phyloP scores from a whole-genome alignment of 208 protist species.

The Acanthamoeba royreba region DNA sequence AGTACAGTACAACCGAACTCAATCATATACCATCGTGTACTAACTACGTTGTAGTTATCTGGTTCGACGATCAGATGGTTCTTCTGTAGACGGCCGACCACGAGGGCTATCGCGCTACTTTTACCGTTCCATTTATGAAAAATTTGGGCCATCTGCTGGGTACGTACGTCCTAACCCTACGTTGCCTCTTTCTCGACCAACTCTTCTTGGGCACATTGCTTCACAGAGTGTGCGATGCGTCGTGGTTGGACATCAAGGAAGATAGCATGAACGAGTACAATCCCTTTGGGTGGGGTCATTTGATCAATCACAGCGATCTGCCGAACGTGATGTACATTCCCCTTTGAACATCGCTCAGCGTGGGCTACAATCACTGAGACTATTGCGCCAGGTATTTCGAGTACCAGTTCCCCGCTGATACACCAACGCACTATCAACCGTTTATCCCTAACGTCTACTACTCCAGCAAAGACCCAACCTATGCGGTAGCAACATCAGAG shows the following conservation, averaged over 20 bases:
- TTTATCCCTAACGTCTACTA: conserved; percentile 9
- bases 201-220: neutral
- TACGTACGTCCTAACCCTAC: too few species aligned
- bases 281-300: neutral
- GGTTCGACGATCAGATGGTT: neutral
- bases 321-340: conserved; percentile 30
- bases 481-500: neutral
- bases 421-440: neutral
- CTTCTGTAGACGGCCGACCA: neutral
- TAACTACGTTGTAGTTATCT: neutral
- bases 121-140: neutral
- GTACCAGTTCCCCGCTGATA: neutral
- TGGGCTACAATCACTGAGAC: too few species aligned
- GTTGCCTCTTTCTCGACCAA: neutral
- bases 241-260: neutral
- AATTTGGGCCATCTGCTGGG: neutral
- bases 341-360: neutral
- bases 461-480: neutral
- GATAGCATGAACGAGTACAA: neutral
- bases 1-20: neutral
- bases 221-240: neutral
- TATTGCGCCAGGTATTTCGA: neutral
- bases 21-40: too few species aligned
- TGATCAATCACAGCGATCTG: neutral
- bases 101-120: conserved; percentile 4